Percentiles rank a stretch among this genome's conserved stretches.
phyloP scores from a whole-genome alignment of 2,329 filamentous ascomycete genomes.

The Sporothrix pallida region DNA sequence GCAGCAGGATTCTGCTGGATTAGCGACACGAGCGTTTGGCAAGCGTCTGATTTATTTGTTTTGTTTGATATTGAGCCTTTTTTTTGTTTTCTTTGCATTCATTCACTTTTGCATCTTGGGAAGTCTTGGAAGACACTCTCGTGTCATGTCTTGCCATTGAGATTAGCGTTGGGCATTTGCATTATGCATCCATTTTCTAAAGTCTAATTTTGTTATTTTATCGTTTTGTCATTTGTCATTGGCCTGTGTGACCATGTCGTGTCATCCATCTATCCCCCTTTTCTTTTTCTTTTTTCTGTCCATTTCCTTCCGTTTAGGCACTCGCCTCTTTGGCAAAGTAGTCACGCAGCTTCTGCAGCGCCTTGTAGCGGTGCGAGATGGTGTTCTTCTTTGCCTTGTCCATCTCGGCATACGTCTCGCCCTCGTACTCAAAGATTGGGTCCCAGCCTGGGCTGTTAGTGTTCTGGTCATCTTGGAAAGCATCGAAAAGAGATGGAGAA shows the following conservation, averaged over 20 bases:
- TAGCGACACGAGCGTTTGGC: not conserved
- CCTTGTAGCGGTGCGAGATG: constrained; percentile 88
- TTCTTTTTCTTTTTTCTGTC: not conserved
- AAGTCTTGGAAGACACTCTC: not conserved
- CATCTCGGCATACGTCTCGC: constrained; percentile 94
- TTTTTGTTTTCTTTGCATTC: not conserved
- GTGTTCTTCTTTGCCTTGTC: constrained; percentile 84
- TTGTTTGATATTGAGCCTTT: not conserved
- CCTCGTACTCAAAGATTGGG: constrained; percentile 91
- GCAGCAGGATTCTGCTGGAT: not conserved
- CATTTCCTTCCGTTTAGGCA: not conserved
- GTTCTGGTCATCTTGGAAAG: too few relatives aligned
- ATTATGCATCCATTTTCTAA: not conserved
- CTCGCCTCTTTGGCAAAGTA: constrained; percentile 68
- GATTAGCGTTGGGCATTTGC: constrained; percentile 11
- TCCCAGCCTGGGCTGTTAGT: constrained; percentile 75
- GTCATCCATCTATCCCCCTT: not conserved
- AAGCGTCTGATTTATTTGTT: not conserved
- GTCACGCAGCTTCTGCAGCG: constrained; percentile 81
- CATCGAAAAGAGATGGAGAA: too few relatives aligned
- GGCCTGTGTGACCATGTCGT: not conserved
- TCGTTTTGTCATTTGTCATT: not conserved
- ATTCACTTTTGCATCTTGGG: too few relatives aligned
- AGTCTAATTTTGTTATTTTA: not conserved
- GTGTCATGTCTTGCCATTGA: not conserved